These are phyloP conservation scores for Boeremia exigua DNA, from an alignment of 2,329 filamentous ascomycete genomes.

Conservation along the genomic window DNA sequence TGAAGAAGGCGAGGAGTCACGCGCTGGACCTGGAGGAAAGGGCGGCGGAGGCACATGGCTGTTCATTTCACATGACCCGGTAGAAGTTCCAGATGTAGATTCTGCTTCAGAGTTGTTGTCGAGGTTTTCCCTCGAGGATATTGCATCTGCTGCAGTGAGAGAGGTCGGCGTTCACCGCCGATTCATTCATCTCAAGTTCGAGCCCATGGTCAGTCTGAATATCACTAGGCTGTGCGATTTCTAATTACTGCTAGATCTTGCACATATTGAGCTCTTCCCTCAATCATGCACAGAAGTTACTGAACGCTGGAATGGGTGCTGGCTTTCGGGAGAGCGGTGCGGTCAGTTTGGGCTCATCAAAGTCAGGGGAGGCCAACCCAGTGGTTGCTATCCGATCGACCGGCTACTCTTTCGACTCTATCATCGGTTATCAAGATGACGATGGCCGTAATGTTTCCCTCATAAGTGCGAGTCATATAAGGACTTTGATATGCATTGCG, in stretches of 20 bases:
- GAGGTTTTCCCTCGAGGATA: conserved; percentile 49
- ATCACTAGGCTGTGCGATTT: background rate
- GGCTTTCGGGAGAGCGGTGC: conserved; percentile 93
- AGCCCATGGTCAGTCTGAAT: conserved; percentile 77
- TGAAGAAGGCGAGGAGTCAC: conserved; percentile 35
- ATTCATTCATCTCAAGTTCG: conserved; percentile 85
- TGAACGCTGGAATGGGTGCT: conserved; percentile 77
- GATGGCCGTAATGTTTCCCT: conserved; percentile 50
- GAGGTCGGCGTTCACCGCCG: conserved; percentile 42
- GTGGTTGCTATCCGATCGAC: conserved; percentile 87
- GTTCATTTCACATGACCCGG: conserved; percentile 82
- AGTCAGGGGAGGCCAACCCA: conserved; percentile 60
- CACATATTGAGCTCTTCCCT: conserved; percentile 82
- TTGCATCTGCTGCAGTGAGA: conserved; percentile 1
- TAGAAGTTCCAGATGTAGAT: conserved; percentile 46
- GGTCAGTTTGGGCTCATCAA: conserved; percentile 63
- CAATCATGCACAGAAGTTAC: conserved; percentile 74
- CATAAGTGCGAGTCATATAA: conserved; percentile 72
- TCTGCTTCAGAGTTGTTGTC: conserved; percentile 24
- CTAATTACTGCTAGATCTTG: conserved; percentile 70
- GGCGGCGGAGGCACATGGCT: conserved; percentile 81
- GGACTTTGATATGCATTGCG: conserved; percentile 69
- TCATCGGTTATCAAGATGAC: conserved; percentile 67
- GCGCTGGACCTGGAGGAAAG: conserved; percentile 78
- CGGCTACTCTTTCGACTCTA: conserved; percentile 79